Percentiles rank a stretch among this genome's conserved stretches.
Evolutionary conservation across 805 yeast genomes (phyloP).

Genomic region (Lachancea meyersii): DNA sequence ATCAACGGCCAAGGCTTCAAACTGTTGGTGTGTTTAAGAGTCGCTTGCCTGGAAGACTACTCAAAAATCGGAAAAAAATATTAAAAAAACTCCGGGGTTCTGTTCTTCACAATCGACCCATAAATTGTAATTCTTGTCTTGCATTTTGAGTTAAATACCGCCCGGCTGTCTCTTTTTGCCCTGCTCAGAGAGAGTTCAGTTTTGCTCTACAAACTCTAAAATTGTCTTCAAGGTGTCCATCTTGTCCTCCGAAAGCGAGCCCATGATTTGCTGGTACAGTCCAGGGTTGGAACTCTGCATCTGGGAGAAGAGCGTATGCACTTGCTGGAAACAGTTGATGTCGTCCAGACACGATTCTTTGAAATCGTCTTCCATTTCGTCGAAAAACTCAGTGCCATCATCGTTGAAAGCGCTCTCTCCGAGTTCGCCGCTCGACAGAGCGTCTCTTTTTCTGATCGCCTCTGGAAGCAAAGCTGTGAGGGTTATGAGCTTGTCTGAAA

Average conservation of each 20-base stretch:
- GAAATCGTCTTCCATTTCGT: constrained; percentile 66
- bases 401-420: constrained; percentile 28
- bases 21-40: too few relatives aligned
- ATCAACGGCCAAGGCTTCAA: too few relatives aligned
- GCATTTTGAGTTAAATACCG: too few relatives aligned
- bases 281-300: constrained; percentile 43
- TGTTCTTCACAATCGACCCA: too few relatives aligned
- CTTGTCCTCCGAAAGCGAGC: constrained; percentile 29
- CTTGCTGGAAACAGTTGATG: constrained; percentile 60
- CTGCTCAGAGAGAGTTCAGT: constrained; percentile 11
- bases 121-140: too few relatives aligned
- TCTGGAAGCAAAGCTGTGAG: constrained; percentile 59
- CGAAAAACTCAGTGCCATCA: constrained; percentile 47
- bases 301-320: constrained; percentile 47
- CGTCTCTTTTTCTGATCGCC: constrained; percentile 63
- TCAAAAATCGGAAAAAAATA: too few relatives aligned
- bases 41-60: too few relatives aligned
- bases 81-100: too few relatives aligned
- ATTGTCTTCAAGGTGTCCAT: constrained; percentile 27
- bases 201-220: constrained; percentile 29
- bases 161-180: too few relatives aligned
- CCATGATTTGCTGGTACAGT: constrained; percentile 37
- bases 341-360: constrained; percentile 74
- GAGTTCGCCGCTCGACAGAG: constrained; percentile 43
- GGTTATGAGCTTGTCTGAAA: constrained; percentile 46